Conservation (phyloP, 2,329 filamentous ascomycete genomes). For the Fusarium stilboides region DNA sequence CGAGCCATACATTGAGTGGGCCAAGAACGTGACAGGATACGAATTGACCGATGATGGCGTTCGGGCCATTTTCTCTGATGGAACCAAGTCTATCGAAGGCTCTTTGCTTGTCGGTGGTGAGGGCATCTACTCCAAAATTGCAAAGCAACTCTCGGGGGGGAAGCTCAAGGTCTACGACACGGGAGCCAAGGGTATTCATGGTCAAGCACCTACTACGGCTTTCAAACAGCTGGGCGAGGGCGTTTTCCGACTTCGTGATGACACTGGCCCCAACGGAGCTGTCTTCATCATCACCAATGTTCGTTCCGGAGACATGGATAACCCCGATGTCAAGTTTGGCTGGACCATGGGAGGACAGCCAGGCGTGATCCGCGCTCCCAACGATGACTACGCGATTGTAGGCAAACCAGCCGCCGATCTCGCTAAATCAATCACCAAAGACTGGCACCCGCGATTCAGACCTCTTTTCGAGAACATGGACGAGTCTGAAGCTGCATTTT, state of each 20-base stretch:
- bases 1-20: conserved; percentile 70
- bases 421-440: conserved; percentile 66
- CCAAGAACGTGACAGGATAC: conserved; percentile 70
- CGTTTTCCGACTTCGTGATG: conserved; percentile 70
- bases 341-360: conserved; percentile 75
- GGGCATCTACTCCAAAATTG: conserved; percentile 73
- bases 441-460: conserved; percentile 71
- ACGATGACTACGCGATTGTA: conserved; percentile 72
- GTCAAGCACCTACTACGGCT: conserved; percentile 73
- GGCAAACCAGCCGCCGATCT: conserved; percentile 71
- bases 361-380: conserved; percentile 70
- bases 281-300: conserved; percentile 76
- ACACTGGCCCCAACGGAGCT: conserved; percentile 60
- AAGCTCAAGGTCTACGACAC: conserved; percentile 74
- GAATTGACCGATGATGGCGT: conserved; percentile 70
- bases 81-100: conserved; percentile 70
- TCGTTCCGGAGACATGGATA: conserved; percentile 70
- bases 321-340: conserved; percentile 70
- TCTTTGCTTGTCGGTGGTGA: conserved; percentile 74
- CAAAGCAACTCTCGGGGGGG: conserved; percentile 71
- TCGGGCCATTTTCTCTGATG: conserved; percentile 71
- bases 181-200: conserved; percentile 75
- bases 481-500: conserved; percentile 72
- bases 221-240: conserved; percentile 75
- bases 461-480: conserved; percentile 72